Conservation (phyloP, 495 filamentous ascomycete genomes). For the Barbatosphaeria neglecta region DNA sequence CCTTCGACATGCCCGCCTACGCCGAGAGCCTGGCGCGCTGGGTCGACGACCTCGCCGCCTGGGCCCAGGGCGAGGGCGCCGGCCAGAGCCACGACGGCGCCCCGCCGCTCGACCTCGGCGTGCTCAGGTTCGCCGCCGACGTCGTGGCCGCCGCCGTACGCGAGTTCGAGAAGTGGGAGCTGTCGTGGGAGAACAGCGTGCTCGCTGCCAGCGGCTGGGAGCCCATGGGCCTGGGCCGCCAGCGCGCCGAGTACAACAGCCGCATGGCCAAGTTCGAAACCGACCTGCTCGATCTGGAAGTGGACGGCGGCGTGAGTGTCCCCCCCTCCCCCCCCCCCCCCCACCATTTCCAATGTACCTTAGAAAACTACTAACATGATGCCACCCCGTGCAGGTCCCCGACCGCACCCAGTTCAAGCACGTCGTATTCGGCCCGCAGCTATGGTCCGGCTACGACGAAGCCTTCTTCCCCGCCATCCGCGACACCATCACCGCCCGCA, state of each 20-base stretch:
- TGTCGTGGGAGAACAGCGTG: slow-evolving; percentile 55
- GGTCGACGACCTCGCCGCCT: slow-evolving; percentile 52
- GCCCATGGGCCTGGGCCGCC: slow-evolving; percentile 47
- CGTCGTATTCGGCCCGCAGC: slow-evolving; percentile 72
- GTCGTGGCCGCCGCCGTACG: slow-evolving; percentile 47
- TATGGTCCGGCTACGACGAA: slow-evolving; percentile 65
- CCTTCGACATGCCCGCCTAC: slow-evolving; percentile 63
- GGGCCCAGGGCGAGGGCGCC: slow-evolving; percentile 43
- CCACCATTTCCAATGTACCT: not conserved
- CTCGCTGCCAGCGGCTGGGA: slow-evolving; percentile 59
- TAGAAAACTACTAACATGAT: slow-evolving; percentile 2
- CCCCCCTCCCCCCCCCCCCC: not conserved
- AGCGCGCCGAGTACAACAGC: slow-evolving; percentile 55
- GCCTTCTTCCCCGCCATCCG: slow-evolving; percentile 76
- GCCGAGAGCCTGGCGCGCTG: slow-evolving; percentile 49
- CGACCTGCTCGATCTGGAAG: slow-evolving; percentile 61
- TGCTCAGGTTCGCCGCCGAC: slow-evolving; percentile 47
- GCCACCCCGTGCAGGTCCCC: slow-evolving; percentile 48
- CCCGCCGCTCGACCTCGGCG: slow-evolving; percentile 39
- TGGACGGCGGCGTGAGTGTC: slow-evolving; percentile 56
- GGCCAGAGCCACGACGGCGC: slow-evolving; percentile 20
- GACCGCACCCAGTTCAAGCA: slow-evolving; percentile 93
- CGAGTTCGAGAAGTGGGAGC: slow-evolving; percentile 62
- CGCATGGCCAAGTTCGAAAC: slow-evolving; percentile 73
- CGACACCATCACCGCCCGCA: slow-evolving; percentile 60